Conservation (phyloP, 345 rosid species). For the Eucalyptus melliodora region DNA sequence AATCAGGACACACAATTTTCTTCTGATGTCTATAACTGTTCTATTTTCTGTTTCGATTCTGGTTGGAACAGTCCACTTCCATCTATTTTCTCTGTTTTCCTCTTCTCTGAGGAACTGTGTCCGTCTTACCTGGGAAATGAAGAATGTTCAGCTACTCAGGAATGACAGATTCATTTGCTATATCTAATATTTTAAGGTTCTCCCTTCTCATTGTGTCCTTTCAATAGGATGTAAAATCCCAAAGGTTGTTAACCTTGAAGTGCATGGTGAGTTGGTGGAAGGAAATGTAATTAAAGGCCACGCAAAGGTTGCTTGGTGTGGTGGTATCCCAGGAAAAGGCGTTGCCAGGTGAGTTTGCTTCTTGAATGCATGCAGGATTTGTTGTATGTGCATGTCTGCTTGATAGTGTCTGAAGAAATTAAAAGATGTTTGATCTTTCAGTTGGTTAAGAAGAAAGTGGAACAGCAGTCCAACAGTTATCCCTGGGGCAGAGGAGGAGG, state of each 20-base stretch:
- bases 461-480: constrained; percentile 87
- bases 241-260: constrained; percentile 84
- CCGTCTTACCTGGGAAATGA: neutral
- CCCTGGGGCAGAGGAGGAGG: constrained; percentile 84
- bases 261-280: constrained; percentile 75
- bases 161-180: neutral
- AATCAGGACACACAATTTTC: neutral
- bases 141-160: neutral
- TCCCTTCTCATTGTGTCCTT: neutral
- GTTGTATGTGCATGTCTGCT: neutral
- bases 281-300: constrained; percentile 62
- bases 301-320: constrained; percentile 94
- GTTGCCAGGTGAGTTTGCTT: constrained; percentile 60
- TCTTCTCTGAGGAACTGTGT: neutral
- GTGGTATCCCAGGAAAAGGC: constrained; percentile 91
- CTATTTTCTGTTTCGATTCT: neutral
- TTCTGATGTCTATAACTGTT: neutral
- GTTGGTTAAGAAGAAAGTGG: constrained; percentile 96
- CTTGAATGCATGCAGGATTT: neutral
- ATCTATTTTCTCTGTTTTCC: neutral
- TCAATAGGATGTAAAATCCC: constrained; percentile 78
- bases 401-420: neutral
- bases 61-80: neutral
- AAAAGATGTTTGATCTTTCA: constrained; percentile 3
- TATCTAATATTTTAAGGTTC: neutral